Evolutionary conservation across 371 early-diverging fungal species (phyloP).

Genomic region (Smittium culicis): DNA sequence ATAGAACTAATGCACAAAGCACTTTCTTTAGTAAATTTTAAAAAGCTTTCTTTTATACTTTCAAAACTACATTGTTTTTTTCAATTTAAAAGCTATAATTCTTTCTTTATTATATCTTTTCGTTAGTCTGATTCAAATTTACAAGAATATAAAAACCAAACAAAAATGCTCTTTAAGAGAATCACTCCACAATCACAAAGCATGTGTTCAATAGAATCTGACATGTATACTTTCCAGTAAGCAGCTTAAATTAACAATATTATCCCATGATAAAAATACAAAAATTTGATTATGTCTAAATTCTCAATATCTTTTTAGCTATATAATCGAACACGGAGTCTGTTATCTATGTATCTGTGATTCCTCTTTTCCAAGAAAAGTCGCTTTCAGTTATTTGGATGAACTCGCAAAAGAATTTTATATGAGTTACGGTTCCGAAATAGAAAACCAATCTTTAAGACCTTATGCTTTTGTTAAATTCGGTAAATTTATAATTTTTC

Average conservation of each 20-base stretch:
- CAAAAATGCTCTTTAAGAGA: constrained; percentile 76
- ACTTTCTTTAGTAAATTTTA: too few relatives aligned
- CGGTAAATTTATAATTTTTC: constrained; percentile 32
- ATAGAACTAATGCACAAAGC: too few relatives aligned
- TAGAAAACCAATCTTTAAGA: constrained; percentile 66
- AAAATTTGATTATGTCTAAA: too few relatives aligned
- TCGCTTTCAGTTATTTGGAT: constrained; percentile 88
- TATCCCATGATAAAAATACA: neutral
- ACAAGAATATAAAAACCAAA: constrained; percentile 82
- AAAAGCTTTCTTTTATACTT: too few relatives aligned
- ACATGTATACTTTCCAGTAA: constrained; percentile 75
- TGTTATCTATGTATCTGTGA: constrained; percentile 91
- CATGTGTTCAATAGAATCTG: constrained; percentile 89
- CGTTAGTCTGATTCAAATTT: constrained; percentile 55
- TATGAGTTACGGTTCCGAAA: constrained; percentile 75
- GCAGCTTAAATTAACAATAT: constrained; percentile 12
- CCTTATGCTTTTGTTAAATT: constrained; percentile 96
- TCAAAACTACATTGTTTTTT: too few relatives aligned
- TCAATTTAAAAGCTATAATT: too few relatives aligned
- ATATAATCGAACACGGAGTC: constrained; percentile 83
- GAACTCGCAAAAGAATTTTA: constrained; percentile 90
- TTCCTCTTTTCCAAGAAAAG: constrained; percentile 82
- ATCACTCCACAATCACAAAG: constrained; percentile 73
- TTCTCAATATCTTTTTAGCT: too few relatives aligned
- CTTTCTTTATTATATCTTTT: too few relatives aligned